These are phyloP conservation scores for Calycina herbarum DNA, from an alignment of 2,329 filamentous ascomycete genomes.

Conservation along the genomic window DNA sequence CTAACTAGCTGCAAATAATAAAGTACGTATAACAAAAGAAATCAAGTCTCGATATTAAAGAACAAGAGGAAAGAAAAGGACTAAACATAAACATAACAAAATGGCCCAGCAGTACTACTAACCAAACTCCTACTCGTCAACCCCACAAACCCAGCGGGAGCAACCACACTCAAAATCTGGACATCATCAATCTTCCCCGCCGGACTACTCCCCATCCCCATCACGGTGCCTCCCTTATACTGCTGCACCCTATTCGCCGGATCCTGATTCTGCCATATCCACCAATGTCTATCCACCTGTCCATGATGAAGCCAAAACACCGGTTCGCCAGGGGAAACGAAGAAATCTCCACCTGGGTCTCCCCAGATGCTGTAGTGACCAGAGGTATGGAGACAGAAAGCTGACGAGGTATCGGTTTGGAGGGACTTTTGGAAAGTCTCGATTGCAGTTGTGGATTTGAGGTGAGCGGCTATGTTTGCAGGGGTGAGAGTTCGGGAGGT, in stretches of 20 bases:
- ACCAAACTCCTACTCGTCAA: constrained; percentile 18
- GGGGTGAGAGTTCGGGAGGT: constrained; percentile 8
- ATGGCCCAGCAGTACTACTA: constrained; percentile 20
- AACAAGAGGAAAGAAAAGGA: too few relatives aligned
- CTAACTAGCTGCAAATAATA: too few relatives aligned
- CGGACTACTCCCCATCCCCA: constrained; percentile 20
- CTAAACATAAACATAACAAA: constrained; percentile 24
- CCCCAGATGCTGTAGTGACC: constrained; percentile 18
- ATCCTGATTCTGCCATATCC: constrained; percentile 26
- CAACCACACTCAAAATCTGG: constrained; percentile 17
- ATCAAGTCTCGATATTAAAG: too few relatives aligned
- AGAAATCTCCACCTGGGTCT: constrained; percentile 18
- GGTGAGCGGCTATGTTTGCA: constrained; percentile 15
- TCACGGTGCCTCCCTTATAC: constrained; percentile 22
- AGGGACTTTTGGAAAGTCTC: constrained; percentile 8
- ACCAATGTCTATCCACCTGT: constrained; percentile 24
- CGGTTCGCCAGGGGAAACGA: constrained; percentile 12
- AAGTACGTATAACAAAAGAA: too few relatives aligned
- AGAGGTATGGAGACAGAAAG: constrained; percentile 12
- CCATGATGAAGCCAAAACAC: constrained; percentile 17
- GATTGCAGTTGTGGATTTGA: constrained; percentile 10
- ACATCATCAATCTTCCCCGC: constrained; percentile 22
- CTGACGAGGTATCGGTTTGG: constrained; percentile 8
- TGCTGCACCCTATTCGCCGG: constrained; percentile 20
- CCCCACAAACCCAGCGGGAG: constrained; percentile 5